Evolutionary conservation across 2,329 filamentous ascomycete genomes (phyloP).

Genomic region (Colletotrichum aenigma): DNA sequence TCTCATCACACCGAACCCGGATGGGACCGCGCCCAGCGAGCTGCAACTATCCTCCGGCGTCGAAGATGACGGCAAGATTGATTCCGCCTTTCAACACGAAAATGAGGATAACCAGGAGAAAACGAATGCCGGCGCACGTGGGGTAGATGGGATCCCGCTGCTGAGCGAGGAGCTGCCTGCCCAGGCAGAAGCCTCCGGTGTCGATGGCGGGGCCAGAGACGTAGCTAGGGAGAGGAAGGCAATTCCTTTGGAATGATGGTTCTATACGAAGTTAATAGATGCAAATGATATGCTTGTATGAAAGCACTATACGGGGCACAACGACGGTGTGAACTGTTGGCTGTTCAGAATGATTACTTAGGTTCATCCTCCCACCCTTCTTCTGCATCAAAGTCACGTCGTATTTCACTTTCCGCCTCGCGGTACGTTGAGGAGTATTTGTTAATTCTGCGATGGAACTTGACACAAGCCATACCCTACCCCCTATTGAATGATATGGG

Average conservation of each 20-base stretch:
- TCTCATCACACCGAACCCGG: conserved; percentile 38
- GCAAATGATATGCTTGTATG: too few species aligned
- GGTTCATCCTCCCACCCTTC: too few species aligned
- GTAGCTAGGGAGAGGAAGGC: conserved; percentile 52
- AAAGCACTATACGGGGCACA: not conserved
- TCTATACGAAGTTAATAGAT: not conserved
- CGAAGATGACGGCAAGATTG: conserved; percentile 20
- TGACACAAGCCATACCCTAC: not conserved
- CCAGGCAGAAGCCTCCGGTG: conserved; percentile 38
- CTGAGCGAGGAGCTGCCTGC: conserved; percentile 50
- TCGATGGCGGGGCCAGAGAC: conserved; percentile 50
- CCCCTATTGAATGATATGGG: not conserved
- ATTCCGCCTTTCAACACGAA: not conserved
- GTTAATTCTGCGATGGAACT: not conserved
- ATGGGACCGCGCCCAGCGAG: conserved; percentile 3
- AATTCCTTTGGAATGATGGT: not conserved
- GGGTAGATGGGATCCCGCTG: conserved; percentile 61
- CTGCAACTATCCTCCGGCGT: conserved; percentile 10
- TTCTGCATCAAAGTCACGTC: not conserved
- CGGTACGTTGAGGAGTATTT: not conserved
- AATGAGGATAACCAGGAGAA: conserved; percentile 22
- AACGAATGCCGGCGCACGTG: conserved; percentile 28
- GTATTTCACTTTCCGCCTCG: not conserved
- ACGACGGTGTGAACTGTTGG: not conserved
- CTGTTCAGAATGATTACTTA: not conserved